These are phyloP conservation scores for Pleurostoma richardsiae DNA, from an alignment of 2,329 filamentous ascomycete species.

Conservation along the genomic window DNA sequence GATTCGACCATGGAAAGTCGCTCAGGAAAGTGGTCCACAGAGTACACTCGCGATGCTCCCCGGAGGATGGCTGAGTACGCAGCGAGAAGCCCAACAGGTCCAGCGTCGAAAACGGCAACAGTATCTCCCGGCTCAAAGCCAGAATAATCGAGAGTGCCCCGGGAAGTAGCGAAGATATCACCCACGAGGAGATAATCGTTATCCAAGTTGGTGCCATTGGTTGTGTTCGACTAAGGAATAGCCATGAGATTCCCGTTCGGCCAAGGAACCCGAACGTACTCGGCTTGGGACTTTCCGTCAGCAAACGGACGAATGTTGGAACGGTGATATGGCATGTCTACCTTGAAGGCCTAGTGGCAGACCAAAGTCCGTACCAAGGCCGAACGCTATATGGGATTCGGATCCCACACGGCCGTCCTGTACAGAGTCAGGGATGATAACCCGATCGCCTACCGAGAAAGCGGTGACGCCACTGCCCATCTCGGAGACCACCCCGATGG, in stretches of 20 bases:
- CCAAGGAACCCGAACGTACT: not conserved
- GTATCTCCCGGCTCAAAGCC: not conserved
- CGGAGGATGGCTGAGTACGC: not conserved
- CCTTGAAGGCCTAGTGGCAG: not conserved
- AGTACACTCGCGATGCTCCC: not conserved
- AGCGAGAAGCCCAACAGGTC: not conserved
- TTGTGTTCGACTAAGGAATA: not conserved
- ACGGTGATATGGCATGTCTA: not conserved
- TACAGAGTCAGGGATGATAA: conserved; percentile 24
- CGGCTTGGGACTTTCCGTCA: not conserved
- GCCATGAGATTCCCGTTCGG: not conserved
- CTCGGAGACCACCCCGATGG: conserved; percentile 29
- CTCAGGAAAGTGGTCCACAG: not conserved
- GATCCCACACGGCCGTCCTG: conserved; percentile 5
- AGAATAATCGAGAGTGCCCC: not conserved
- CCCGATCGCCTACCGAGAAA: conserved; percentile 29
- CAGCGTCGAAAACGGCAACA: not conserved
- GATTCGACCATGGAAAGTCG: not conserved
- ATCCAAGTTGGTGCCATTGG: not conserved
- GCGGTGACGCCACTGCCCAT: conserved; percentile 26
- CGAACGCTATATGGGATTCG: not conserved
- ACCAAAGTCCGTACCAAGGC: not conserved
- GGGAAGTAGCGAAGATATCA: not conserved
- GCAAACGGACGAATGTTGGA: not conserved
- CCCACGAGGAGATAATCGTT: not conserved